Conservation (phyloP, 371 early-diverging fungal genomes). For the Mortierella sp. region DNA sequence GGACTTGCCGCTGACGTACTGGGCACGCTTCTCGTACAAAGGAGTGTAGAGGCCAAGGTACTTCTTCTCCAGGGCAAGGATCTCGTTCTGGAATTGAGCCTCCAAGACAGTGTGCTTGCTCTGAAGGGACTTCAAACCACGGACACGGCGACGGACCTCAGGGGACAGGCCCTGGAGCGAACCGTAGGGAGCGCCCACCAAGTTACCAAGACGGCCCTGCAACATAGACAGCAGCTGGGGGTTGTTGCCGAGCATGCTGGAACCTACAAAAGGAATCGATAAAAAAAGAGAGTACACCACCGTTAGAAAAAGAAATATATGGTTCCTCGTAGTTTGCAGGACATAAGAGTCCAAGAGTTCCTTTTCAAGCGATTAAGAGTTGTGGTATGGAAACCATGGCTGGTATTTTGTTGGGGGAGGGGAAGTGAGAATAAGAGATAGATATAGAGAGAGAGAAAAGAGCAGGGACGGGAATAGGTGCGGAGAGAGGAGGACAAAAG, state of each 20-base stretch:
- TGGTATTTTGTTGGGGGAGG: no score
- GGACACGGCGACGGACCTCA: constrained; percentile 80
- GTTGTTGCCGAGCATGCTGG: constrained; percentile 56
- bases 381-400: no score
- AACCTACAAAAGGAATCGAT: background rate
- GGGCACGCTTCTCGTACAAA: constrained; percentile 83
- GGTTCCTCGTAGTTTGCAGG: no score
- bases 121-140: constrained; percentile 83
- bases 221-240: constrained; percentile 68
- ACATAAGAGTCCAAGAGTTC: no score
- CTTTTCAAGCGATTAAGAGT: no score
- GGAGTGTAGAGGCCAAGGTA: constrained; percentile 83
- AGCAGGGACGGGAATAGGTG: background rate
- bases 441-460: constrained; percentile 7
- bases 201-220: constrained; percentile 79
- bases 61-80: constrained; percentile 92
- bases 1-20: constrained; percentile 74
- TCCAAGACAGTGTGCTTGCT: constrained; percentile 82
- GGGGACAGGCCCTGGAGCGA: constrained; percentile 85
- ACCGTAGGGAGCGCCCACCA: constrained; percentile 86
- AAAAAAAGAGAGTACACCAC: no score
- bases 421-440: constrained; percentile 2
- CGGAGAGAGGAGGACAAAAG: no score
- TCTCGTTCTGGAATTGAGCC: constrained; percentile 85
- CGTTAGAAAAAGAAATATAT: no score